Conservation (phyloP, 805 yeast species). For the Nakazawaea ishiwadae region DNA sequence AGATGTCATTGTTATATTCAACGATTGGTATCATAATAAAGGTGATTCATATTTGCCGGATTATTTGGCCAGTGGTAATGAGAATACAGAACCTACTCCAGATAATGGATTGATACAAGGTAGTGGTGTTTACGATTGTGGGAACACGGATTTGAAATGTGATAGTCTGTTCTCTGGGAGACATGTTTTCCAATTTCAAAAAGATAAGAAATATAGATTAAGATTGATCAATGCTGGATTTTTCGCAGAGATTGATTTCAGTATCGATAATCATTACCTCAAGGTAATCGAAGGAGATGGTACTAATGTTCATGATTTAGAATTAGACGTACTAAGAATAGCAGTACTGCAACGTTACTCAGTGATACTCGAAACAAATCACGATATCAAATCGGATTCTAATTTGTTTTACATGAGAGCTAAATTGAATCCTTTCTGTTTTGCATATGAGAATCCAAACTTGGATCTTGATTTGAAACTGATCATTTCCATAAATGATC, state of each 20-base stretch:
- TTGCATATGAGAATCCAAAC: conserved; percentile 14
- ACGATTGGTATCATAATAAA: conserved; percentile 46
- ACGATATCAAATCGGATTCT: conserved; percentile 2
- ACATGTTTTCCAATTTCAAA: conserved; percentile 28
- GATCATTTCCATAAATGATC: conserved; percentile 13
- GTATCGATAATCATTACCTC: conserved; percentile 48
- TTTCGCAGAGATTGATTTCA: conserved; percentile 52
- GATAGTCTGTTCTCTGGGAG: conserved; percentile 6
- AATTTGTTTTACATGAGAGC: conserved; percentile 16
- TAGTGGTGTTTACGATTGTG: conserved; percentile 18
- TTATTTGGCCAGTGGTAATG: conserved; percentile 18
- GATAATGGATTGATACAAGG: conserved; percentile 19
- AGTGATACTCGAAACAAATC: conserved; percentile 15
- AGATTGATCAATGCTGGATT: conserved; percentile 53
- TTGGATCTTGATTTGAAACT: conserved; percentile 17
- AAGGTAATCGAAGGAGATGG: conserved; percentile 60
- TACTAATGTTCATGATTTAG: conserved; percentile 40
- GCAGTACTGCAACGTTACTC: conserved; percentile 21
- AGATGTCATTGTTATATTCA: conserved; percentile 35
- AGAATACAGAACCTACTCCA: conserved; percentile 21
- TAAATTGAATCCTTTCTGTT: conserved; percentile 18
- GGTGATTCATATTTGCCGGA: conserved; percentile 13
- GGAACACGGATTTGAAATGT: conserved; percentile 13
- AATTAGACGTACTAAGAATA: conserved; percentile 15
- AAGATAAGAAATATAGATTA: conserved; percentile 40